Evolutionary conservation across 345 rosid genomes (phyloP), one percentile per base, ranked within the genome.

Genomic region (Eutrema japonicum): DNA sequence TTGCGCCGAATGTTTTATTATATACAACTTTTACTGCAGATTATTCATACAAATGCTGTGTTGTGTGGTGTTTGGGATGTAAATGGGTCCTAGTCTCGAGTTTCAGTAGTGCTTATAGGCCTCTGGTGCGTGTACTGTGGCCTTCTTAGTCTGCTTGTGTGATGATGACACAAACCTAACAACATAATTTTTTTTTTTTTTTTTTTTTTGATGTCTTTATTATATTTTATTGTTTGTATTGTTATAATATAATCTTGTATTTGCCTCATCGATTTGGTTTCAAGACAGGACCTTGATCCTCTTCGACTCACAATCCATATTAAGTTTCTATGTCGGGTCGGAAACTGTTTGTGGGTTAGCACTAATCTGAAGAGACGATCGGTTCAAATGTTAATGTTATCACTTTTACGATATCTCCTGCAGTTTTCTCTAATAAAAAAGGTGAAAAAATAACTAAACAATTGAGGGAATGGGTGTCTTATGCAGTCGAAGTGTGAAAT

Each of bases 21-120:
- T 38, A 63, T 55, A 45, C 51, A 68, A 52, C 37, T 37, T 59
- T 11, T 41, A 10, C 54, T 74, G 49, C 63, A 35, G 63, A 45
- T 27, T 35, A 61, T 46, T 27, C 27, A 61, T 46, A 55, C 18
- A 73, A 46, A 49, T 18, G 58, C 4, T 36, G 40, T 52, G 76
- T 60, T 71, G 63, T 73, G 64, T 60, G 16, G 37, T 69, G 43
- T 69, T 68, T 67, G 68, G 29, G 33, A 59, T 67, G 73, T 75
- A 75, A 67, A 50, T 67, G 68, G 37, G 46, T 40, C 60, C 45
- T 38, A 59, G 73, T 43, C 41, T 50, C 6, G 56, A 74, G 52
- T 74, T 66, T 35, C 64, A 50, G 73, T 42, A 45, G 70, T 68
- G 64, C 64, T 37, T 69, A 38, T 69, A 63, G 68, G 73, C 68